phyloP scores from a whole-genome alignment of 139 green algal genomes.

The Picocystis salinarum region DNA sequence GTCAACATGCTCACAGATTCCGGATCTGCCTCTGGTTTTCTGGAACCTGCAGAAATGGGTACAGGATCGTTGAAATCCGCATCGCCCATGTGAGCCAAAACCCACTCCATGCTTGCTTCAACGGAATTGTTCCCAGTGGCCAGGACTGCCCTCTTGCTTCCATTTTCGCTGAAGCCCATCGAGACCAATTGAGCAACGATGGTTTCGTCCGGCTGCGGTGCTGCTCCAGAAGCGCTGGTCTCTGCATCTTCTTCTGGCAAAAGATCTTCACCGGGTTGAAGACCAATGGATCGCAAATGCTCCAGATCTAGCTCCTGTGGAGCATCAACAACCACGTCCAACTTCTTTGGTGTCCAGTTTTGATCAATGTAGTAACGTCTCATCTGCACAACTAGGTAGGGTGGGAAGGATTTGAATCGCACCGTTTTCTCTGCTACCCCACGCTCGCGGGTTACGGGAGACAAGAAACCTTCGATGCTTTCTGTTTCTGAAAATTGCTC shows the following conservation, averaged over 20 bases:
- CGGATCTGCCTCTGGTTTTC: slow-evolving; percentile 7
- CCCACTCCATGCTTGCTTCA: slow-evolving; percentile 78
- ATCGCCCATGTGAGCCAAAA: slow-evolving; percentile 83
- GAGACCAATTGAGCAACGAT: slow-evolving; percentile 39
- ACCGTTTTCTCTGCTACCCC: slow-evolving; percentile 18
- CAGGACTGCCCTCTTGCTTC: slow-evolving; percentile 47
- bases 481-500: slow-evolving; percentile 30
- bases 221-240: neutral
- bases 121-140: slow-evolving; percentile 32
- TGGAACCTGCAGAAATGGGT: slow-evolving; percentile 2
- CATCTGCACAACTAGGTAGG: slow-evolving; percentile 71
- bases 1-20: slow-evolving; percentile 41
- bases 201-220: slow-evolving; percentile 14
- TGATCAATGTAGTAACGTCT: slow-evolving; percentile 20
- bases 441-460: slow-evolving; percentile 17
- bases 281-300: slow-evolving; percentile 36
- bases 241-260: slow-evolving; percentile 38
- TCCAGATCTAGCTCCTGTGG: slow-evolving; percentile 63
- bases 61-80: slow-evolving; percentile 68
- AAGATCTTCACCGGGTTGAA: slow-evolving; percentile 47
- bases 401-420: slow-evolving; percentile 65
- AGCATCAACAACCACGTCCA: slow-evolving; percentile 61
- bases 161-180: slow-evolving; percentile 81
- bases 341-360: slow-evolving; percentile 77
- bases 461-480: slow-evolving; percentile 64